These are phyloP conservation scores for Suhomyces tanzawaensis DNA, from an alignment of 805 yeast genomes.

Conservation along the genomic window DNA sequence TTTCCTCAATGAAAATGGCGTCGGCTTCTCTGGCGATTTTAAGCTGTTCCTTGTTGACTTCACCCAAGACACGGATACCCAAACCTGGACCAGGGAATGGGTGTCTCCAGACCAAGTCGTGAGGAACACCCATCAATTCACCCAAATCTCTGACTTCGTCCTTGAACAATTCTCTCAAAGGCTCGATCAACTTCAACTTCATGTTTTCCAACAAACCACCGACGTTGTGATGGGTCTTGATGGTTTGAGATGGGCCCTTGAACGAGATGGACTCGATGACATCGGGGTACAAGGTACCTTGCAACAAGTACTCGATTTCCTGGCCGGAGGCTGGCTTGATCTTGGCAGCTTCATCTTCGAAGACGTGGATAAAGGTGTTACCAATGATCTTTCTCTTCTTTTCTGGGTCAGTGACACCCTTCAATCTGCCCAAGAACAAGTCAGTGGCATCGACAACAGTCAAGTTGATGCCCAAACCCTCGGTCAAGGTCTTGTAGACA, in stretches of 20 bases:
- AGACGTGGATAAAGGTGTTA: slow-evolving; percentile 94
- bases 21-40: slow-evolving; percentile 98
- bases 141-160: slow-evolving; percentile 98
- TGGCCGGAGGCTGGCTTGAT: slow-evolving; percentile 87
- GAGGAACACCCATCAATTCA: slow-evolving; percentile 90
- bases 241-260: slow-evolving; percentile 99
- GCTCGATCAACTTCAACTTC: slow-evolving; percentile 98
- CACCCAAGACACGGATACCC: slow-evolving; percentile 97
- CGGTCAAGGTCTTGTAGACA: slow-evolving; percentile 86
- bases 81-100: slow-evolving; percentile 99
- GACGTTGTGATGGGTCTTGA: slow-evolving; percentile 98
- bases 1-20: slow-evolving; percentile 92
- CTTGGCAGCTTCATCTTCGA: slow-evolving; percentile 91
- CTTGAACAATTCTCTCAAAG: slow-evolving; percentile 96
- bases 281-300: slow-evolving; percentile 97
- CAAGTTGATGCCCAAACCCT: slow-evolving; percentile 91
- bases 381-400: slow-evolving; percentile 98
- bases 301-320: slow-evolving; percentile 88
- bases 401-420: slow-evolving; percentile 97
- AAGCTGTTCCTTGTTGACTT: slow-evolving; percentile 89
- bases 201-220: slow-evolving; percentile 97
- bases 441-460: slow-evolving; percentile 94
- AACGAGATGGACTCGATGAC: slow-evolving; percentile 97
- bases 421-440: slow-evolving; percentile 78
- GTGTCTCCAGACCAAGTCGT: slow-evolving; percentile 98